Base-by-base conservation (phyloP, 441 rosid species). In the Macaranga tanarius region DNA sequence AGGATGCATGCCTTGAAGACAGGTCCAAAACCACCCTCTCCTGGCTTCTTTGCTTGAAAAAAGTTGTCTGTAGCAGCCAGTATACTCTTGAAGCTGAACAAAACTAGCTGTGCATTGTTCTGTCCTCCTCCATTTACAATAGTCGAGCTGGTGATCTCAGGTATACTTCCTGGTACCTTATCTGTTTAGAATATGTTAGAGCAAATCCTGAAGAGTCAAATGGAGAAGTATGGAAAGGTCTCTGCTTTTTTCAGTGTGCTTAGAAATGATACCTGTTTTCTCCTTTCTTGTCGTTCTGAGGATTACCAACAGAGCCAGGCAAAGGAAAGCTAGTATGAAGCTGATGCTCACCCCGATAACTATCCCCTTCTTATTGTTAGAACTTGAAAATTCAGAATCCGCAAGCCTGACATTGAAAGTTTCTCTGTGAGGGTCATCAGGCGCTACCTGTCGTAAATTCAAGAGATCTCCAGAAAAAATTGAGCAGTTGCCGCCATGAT, bases 321-420 rank as follows among this genome's bases (percentile, higher is more conserved):
- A 75, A 60, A 89, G 25, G 0, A 89, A 64, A 31, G 47, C 73
- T 31, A 84, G 57, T 0, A 70, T 64, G 7, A 7, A 34, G 38
- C 38, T 31, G 38, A 31, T 31, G 38, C 5, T 31, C 34, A 76
- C 86, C 20, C 87, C 88, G 25, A 84, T 70, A 47, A 84, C 67
- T 3, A 51, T 56, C 38, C 69, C 71, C 51, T 69, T 84, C 28
- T 76, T 85, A 54, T 65, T 77, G n/a, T 80, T 79, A 1, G 81
- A 50, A 56, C 71, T 74, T 0, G 81, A 55, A 70, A 87, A 66
- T 63, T 77, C 95, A 0, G 96, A 89, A 74, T 87, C 82, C 3
- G 89, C 90, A 0, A 91, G 87, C 75, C 86, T 81, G 67, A 91
- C 76, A 65, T 82, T 80, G 28, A 91, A 38, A n/a, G 70, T 83